Base-by-base conservation (phyloP, 2,329 filamentous ascomycete genomes). In the Ophiocordyceps australis region DNA sequence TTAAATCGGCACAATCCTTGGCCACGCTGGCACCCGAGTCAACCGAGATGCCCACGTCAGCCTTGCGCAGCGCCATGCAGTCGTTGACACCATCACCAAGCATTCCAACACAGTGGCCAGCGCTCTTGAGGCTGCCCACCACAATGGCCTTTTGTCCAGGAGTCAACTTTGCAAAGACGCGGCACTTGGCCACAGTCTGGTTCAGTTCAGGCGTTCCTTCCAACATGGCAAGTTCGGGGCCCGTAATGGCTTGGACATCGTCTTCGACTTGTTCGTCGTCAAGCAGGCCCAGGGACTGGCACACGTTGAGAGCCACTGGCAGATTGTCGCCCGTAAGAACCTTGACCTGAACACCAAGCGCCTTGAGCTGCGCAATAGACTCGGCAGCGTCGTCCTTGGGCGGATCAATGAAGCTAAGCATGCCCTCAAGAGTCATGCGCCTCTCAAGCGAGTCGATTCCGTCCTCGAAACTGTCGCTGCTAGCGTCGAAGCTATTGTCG, bases 31-130 rank as follows among this genome's bases (percentile, higher is more conserved):
- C 38, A 7, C 39, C 40, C n/a, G 39, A 42, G 24, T 45, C 38
- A 5, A 43, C 41, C 11, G 41, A 45, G 20, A 45, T 42, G 11
- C 41, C 40, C 1, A 42, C 41, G 14, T 45, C 40, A 7, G 39
- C 33, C 13, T 30, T 32, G 2, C 39, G 32, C 23, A 44, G 34
- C 4, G 41, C 41, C 11, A 44, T 35, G 30, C 40, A 43, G 30
- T 44, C 41, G 24, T 44, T 44, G 32, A 44, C 38, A 14, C 41
- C 41, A 22, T 44, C 41, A 5, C 41, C 41, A 11, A 42, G 31
- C 40, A 45, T 45, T 5, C 41, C 40, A 2, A 45, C 41, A 22
- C 35, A 39, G 26, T 41, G 27, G 4, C 40, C 41, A 3, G 34
- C 31, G 17, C 30, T 32, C 17, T 32, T 34, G 9, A 45, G 30